Base-by-base conservation (phyloP, 2,329 filamentous ascomycete genomes). In the Calonectria pseudoreteaudii region DNA sequence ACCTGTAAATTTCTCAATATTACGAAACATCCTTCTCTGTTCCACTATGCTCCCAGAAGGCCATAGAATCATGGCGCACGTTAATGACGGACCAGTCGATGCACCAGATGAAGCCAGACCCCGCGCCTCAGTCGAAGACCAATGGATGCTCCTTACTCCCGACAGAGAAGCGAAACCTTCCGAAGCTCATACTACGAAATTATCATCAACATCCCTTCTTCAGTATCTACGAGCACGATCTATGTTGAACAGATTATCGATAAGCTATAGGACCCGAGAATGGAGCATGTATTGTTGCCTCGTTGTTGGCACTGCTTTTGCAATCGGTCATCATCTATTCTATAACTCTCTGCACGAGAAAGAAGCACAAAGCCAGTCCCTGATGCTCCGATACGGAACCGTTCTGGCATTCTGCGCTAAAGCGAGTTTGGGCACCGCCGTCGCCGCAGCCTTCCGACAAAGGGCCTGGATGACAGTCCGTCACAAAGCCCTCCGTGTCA, bases 391-490 rank as follows among this genome's bases (percentile, higher is more conserved):
- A 1, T 77, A 75, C 2, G 71, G 77, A 0, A 76, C 52, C 0
- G 30, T 62, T 56, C 66, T 80, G 6, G 78, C 79, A 2, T 80
- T 80, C 31, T 47, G 79, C n/a, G 77, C 78, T 14, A 80, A 80
- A 30, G 77, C 79, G 3, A 77, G 74, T 31, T 76, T 80, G 28
- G 66, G 77, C 7, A 74, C 74, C 23, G 75, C 77, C 3, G 75
- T 77, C n/a, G 71, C 77, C 13, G 62, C 79, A 1, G 79, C 79
- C 38, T 77, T 76, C 23, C 78, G 77, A 13, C 78, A 80, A 36
- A 72, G 77, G 23, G 78, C 78, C 7, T 70, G 80, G 65, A 74
- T 77, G 76, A 75, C 74, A 71, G 78, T 80, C 36, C 75, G 79
- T 28, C 75, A 76, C 30, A 80, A 77, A 60, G 73, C 74, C 65